These are phyloP conservation scores for Firmiana major DNA, from an alignment of 345 rosid genomes.

Conservation along the genomic window DNA sequence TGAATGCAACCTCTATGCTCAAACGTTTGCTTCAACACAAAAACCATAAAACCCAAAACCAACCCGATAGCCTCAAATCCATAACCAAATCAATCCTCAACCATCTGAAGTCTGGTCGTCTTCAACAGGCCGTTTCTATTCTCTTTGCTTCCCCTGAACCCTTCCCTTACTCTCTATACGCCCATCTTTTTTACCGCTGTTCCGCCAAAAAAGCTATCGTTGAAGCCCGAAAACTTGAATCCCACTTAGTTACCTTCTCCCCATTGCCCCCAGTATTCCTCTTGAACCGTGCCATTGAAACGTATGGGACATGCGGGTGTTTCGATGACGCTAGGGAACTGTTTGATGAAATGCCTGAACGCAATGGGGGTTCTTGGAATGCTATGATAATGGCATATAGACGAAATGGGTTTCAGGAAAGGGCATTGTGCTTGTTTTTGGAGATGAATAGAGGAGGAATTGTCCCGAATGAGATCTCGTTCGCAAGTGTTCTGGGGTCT, in stretches of 20 bases:
- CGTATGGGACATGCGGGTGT: constrained; percentile 55
- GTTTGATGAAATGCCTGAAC: constrained; percentile 83
- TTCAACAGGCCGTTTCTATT: constrained; percentile 51
- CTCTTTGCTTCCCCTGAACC: constrained; percentile 58
- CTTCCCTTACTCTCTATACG: constrained; percentile 48
- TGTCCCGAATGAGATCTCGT: constrained; percentile 52
- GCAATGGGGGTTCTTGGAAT: constrained; percentile 96
- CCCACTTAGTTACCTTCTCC: constrained; percentile 50
- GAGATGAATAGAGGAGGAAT: constrained; percentile 53
- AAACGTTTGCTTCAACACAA: constrained; percentile 21
- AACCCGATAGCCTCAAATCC: constrained; percentile 21
- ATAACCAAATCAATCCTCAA: constrained; percentile 30
- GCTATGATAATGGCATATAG: constrained; percentile 60
- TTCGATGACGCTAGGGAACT: constrained; percentile 54
- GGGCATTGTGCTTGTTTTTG: constrained; percentile 43
- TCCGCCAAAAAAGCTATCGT: constrained; percentile 40
- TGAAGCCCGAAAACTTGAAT: constrained; percentile 73
- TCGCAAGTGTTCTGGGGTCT: constrained; percentile 49
- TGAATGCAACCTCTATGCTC: constrained; percentile 34
- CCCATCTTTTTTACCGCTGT: constrained; percentile 59
- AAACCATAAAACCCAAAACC: constrained; percentile 21
- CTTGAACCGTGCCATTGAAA: constrained; percentile 68
- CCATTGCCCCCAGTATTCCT: constrained; percentile 53
- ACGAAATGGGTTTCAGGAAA: constrained; percentile 28
- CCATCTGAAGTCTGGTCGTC: constrained; percentile 40